These are phyloP conservation scores for Verticillium klebahnii DNA, from an alignment of 2,329 filamentous ascomycete genomes.

Conservation along the genomic window DNA sequence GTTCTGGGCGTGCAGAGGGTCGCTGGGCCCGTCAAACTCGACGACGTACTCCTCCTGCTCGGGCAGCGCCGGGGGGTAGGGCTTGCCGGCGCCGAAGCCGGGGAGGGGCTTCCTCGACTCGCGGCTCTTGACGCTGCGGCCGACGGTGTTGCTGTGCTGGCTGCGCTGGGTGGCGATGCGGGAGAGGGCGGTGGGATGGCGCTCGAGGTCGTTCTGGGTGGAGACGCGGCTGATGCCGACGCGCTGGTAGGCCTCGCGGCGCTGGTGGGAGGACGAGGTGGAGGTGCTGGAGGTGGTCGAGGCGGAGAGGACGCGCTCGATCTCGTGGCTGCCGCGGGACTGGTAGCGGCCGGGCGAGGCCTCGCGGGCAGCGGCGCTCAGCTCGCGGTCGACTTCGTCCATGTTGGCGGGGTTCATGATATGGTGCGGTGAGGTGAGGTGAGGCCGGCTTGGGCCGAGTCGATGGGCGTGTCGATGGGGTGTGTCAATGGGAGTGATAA, in stretches of 20 bases:
- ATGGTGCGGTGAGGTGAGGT: neutral
- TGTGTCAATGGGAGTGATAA: neutral
- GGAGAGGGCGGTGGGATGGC: constrained; percentile 63
- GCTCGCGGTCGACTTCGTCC: constrained; percentile 49
- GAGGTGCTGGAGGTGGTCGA: constrained; percentile 47
- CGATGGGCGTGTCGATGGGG: neutral
- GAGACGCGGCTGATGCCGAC: constrained; percentile 55
- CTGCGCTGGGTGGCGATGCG: constrained; percentile 67
- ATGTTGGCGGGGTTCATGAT: constrained; percentile 21
- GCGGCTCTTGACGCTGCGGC: constrained; percentile 42
- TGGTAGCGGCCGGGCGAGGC: constrained; percentile 39
- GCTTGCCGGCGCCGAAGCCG: constrained; percentile 67
- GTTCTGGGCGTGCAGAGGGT: constrained; percentile 83
- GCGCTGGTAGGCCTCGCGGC: constrained; percentile 26
- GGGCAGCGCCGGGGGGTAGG: constrained; percentile 65
- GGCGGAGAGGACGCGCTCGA: constrained; percentile 55
- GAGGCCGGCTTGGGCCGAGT: neutral
- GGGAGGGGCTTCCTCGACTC: constrained; percentile 58
- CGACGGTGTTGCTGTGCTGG: constrained; percentile 71
- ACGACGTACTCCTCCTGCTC: constrained; percentile 74
- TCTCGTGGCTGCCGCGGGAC: constrained; percentile 43
- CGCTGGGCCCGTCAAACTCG: constrained; percentile 78
- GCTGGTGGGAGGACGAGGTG: constrained; percentile 30
- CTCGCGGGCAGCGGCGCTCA: constrained; percentile 50
- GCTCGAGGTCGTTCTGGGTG: constrained; percentile 63